Conservation (phyloP, 2,329 filamentous ascomycete genomes). For the Celoporthe dispersa region DNA sequence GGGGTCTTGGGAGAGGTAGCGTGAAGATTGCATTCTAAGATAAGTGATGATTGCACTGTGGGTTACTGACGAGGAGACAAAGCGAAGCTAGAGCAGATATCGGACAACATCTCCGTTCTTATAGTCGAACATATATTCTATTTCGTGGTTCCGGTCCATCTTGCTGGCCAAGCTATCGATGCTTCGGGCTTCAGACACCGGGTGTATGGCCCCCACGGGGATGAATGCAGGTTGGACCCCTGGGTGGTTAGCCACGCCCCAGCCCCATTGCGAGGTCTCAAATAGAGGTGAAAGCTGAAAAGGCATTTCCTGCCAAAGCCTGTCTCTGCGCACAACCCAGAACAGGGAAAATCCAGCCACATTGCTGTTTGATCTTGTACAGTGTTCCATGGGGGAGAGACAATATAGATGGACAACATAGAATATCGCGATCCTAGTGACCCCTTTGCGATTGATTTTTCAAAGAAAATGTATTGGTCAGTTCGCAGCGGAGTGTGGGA, state of each 20-base stretch:
- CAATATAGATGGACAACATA: too few relatives aligned
- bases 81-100: background rate
- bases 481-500: background rate
- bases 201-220: background rate
- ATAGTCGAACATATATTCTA: background rate
- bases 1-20: background rate
- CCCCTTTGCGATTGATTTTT: background rate
- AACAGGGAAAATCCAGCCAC: background rate
- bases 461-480: background rate
- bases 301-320: background rate
- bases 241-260: background rate
- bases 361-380: background rate
- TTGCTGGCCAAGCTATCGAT: background rate
- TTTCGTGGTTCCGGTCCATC: background rate
- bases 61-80: background rate
- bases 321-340: background rate
- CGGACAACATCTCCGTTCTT: background rate
- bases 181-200: background rate
- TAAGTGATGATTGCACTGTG: background rate
- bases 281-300: background rate
- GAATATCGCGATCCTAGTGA: background rate
- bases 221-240: conserved; percentile 3
- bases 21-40: background rate
- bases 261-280: background rate
- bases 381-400: background rate